These are phyloP conservation scores for Lichtheimia hyalospora DNA, from an alignment of 371 early-diverging fungal genomes.

Conservation along the genomic window DNA sequence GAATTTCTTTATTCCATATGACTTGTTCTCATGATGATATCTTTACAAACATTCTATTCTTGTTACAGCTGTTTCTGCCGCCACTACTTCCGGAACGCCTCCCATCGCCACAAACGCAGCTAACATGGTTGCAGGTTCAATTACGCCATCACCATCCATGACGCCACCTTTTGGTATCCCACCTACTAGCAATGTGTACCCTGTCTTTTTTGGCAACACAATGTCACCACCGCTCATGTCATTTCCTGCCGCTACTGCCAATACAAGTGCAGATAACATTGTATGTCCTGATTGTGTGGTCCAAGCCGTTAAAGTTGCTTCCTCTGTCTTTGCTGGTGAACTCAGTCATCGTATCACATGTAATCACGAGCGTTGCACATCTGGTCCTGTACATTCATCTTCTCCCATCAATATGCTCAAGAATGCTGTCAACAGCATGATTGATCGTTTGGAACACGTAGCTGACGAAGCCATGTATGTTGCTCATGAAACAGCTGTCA, in stretches of 20 bases:
- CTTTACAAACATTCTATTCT: slow-evolving; percentile 6
- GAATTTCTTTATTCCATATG: too few relatives aligned
- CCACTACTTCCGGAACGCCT: slow-evolving; percentile 7
- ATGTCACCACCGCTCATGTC: slow-evolving; percentile 25
- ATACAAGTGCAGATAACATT: slow-evolving; percentile 31
- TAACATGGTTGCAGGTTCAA: background rate
- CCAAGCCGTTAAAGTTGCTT: slow-evolving; percentile 50
- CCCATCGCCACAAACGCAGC: background rate
- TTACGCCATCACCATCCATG: slow-evolving; percentile 11
- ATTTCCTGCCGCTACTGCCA: slow-evolving; percentile 28
- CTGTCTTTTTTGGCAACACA: slow-evolving; percentile 27
- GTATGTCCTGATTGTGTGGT: slow-evolving; percentile 48
- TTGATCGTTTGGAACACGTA: slow-evolving; percentile 53
- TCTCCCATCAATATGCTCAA: slow-evolving; percentile 49
- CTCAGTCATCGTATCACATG: slow-evolving; percentile 47
- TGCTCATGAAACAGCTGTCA: slow-evolving; percentile 63
- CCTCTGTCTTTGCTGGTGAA: slow-evolving; percentile 51
- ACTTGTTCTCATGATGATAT: background rate
- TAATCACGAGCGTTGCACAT: slow-evolving; percentile 32
- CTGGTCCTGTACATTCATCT: slow-evolving; percentile 26
- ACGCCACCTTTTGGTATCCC: slow-evolving; percentile 33
- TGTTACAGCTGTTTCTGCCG: slow-evolving; percentile 3
- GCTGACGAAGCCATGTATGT: slow-evolving; percentile 62
- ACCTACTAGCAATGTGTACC: slow-evolving; percentile 31
- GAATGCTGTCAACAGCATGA: slow-evolving; percentile 69